A percentile compares a stretch with the other conserved stretches of the same genome.
Evolutionary conservation across 495 filamentous ascomycete species (phyloP).

Genomic region (Aspergillus ostianus): DNA sequence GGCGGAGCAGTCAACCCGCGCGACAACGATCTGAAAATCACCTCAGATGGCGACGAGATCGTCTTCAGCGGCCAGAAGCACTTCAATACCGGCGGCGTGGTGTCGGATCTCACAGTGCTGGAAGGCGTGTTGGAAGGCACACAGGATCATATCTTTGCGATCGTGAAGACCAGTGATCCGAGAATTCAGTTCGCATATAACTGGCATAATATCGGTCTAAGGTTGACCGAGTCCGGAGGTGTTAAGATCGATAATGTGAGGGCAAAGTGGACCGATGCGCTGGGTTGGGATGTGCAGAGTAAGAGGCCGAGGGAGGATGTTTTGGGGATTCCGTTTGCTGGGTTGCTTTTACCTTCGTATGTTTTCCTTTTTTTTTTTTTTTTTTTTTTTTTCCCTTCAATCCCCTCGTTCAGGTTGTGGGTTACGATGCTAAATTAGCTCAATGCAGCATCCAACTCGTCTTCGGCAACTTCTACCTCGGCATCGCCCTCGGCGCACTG

Average conservation of each 20-base stretch:
- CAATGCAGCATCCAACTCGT: constrained; percentile 52
- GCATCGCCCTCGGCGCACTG: constrained; percentile 55
- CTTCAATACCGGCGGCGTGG: constrained; percentile 62
- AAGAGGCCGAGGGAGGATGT: constrained; percentile 45
- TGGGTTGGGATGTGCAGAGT: constrained; percentile 51
- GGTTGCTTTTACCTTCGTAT: constrained; percentile 56
- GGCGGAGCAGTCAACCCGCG: constrained; percentile 63
- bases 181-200: constrained; percentile 58
- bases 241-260: constrained; percentile 56
- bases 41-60: constrained; percentile 46
- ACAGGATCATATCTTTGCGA: constrained; percentile 57
- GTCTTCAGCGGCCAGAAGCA: constrained; percentile 58
- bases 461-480: constrained; percentile 62
- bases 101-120: constrained; percentile 61
- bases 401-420: too few species aligned
- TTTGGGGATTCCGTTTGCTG: constrained; percentile 48
- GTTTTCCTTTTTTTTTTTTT: constrained; percentile 2
- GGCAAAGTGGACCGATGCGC: constrained; percentile 54
- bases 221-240: constrained; percentile 58
- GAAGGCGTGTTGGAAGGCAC: constrained; percentile 56
- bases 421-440: neutral
- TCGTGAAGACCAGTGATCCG: constrained; percentile 50
- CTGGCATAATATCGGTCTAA: constrained; percentile 61
- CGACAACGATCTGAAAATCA: constrained; percentile 56
- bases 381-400: too few species aligned